A percentile compares a stretch with the other conserved stretches of the same genome.
These are phyloP conservation scores for Ambrosia artemisiifolia DNA, from an alignment of 129 eudicot species.

Conservation along the genomic window DNA sequence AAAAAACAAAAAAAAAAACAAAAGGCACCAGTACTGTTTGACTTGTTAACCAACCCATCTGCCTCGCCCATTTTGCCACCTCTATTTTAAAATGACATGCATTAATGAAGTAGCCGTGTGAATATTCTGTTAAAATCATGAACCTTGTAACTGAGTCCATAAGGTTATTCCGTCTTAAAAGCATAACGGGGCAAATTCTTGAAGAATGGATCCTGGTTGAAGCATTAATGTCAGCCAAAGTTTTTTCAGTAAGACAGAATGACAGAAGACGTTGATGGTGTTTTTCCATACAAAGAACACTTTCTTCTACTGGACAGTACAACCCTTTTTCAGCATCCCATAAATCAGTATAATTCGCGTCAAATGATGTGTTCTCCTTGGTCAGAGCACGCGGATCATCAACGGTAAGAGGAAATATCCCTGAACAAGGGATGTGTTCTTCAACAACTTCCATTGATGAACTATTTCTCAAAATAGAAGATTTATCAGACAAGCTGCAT, in stretches of 20 bases:
- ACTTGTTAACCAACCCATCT: neutral
- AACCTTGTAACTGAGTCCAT: constrained; percentile 60
- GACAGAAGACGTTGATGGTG: constrained; percentile 48
- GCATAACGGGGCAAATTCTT: constrained; percentile 64
- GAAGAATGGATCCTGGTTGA: constrained; percentile 39
- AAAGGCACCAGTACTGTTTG: neutral
- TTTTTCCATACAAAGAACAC: constrained; percentile 60
- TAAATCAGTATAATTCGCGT: constrained; percentile 36
- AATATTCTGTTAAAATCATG: neutral
- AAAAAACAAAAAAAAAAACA: neutral
- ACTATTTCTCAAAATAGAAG: constrained; percentile 26
- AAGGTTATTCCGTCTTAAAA: constrained; percentile 43
- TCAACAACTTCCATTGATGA: constrained; percentile 33
- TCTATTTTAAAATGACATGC: neutral
- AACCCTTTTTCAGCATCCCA: constrained; percentile 72
- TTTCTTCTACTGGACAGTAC: constrained; percentile 73
- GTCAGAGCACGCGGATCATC: constrained; percentile 63
- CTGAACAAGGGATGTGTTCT: constrained; percentile 37
- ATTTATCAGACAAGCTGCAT: constrained; percentile 32
- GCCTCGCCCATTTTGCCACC: neutral
- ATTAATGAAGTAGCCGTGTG: neutral
- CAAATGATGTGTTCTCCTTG: constrained; percentile 21
- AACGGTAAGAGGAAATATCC: constrained; percentile 46
- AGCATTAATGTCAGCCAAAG: constrained; percentile 17
- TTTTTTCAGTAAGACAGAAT: constrained; percentile 42